Evolutionary conservation across 2,329 filamentous ascomycete genomes (phyloP), one percentile per base, ranked within the genome.

Genomic region (Penicillium sp.): DNA sequence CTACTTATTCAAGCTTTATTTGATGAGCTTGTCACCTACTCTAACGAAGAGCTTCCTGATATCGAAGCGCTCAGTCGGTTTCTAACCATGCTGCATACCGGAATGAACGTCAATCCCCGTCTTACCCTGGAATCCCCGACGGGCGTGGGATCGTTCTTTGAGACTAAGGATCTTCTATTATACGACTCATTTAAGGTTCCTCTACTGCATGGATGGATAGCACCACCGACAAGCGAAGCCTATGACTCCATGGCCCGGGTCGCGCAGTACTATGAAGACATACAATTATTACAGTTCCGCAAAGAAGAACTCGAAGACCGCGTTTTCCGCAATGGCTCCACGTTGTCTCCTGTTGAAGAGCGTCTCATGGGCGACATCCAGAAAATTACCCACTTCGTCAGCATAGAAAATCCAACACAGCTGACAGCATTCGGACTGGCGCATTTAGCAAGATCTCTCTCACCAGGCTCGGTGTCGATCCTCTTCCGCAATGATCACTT

Each of bases 401-500:
- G 79, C 3, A 61, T 75, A 14, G 81, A 79, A 1, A 92, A 90
- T 59, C 87, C 91, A 0, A 97, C 94, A 0, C 94, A 99, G 65
- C 77, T 99, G 21, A 97, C 94, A 0, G 78, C 83, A 0, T 88
- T 87, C 71, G 94, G 94, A 0, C 79, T 99, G 2, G 82, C 89
- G 40, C 83, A 89, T 1, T 86, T 97, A 40, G 81, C 81, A 0
- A 83, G 84, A 51, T 85, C 82, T 5, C 81, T 97, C 57, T 77
- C 82, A 12, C 87, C 91, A 1, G 93, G 91, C 1, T 85, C 88
- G 1, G 84, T 97, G 60, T 90, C 90, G 0, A 97, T 99, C 50
- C 75, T 99, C 1, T 99, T 99, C 77, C 85, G 94, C 24, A 99
- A 99, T 65, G 93, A 99, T 67, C 94, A 99, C 70, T 99, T 99